Percentiles rank a stretch among this genome's conserved stretches.
These are phyloP conservation scores for Neurospora crassa DNA, from an alignment of 2,329 filamentous ascomycete species.

Conservation along the genomic window DNA sequence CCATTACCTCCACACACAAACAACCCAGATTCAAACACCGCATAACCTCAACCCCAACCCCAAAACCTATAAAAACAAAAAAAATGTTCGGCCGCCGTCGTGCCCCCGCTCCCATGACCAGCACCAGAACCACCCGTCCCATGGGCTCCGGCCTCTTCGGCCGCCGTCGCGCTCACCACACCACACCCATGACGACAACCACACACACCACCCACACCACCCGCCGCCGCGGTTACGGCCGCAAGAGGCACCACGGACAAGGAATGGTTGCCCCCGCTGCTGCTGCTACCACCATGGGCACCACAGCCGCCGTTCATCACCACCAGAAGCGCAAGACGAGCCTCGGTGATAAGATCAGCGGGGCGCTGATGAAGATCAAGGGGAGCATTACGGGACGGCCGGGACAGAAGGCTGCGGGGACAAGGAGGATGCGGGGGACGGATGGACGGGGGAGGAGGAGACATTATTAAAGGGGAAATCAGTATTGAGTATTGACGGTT, in stretches of 20 bases:
- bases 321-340: conserved; percentile 60
- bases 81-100: background rate
- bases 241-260: background rate
- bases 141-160: background rate
- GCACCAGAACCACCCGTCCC: background rate
- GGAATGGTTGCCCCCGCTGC: background rate
- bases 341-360: conserved; percentile 69
- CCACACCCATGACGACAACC: background rate
- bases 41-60: background rate
- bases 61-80: background rate
- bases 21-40: background rate
- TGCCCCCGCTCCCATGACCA: background rate
- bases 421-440: conserved; percentile 63
- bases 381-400: conserved; percentile 59
- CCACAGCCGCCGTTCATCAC: conserved; percentile 22
- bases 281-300: background rate
- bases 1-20: background rate
- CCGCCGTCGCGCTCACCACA: background rate
- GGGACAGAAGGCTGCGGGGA: conserved; percentile 67
- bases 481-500: background rate
- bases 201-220: background rate
- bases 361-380: conserved; percentile 64
- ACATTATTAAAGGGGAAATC: background rate
- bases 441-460: conserved; percentile 48
- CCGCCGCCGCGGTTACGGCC: background rate